These are phyloP conservation scores for Oehlia diaphana DNA, from an alignment of 192 early-diverging fungal species.

Conservation along the genomic window DNA sequence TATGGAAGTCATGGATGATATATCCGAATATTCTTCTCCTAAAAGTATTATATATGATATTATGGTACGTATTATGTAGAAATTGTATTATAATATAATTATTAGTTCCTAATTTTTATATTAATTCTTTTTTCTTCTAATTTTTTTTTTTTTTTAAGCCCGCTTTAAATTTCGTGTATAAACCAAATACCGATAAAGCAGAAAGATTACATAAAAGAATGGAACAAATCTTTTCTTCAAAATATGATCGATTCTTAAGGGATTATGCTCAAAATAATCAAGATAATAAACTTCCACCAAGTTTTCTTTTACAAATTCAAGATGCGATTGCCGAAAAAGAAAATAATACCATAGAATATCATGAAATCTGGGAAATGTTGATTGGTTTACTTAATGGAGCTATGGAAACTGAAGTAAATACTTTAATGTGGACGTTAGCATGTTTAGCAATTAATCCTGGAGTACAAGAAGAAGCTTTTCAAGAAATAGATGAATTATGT, in stretches of 20 bases:
- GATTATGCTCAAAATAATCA: background rate
- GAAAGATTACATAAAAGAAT: background rate
- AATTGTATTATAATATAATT: too few species aligned
- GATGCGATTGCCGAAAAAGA: background rate
- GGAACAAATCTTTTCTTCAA: background rate
- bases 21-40: background rate
- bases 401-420: slow-evolving; percentile 11
- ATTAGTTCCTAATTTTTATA: too few species aligned
- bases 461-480: slow-evolving; percentile 13
- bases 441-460: slow-evolving; percentile 26
- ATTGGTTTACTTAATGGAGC: background rate
- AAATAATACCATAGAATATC: background rate
- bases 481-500: slow-evolving; percentile 22
- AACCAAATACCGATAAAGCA: background rate
- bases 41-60: background rate
- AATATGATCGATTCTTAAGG: background rate
- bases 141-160: background rate
- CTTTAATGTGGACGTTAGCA: slow-evolving; percentile 30
- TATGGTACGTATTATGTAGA: background rate
- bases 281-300: background rate
- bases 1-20: background rate
- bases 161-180: background rate
- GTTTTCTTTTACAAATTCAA: background rate
- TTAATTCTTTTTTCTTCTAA: too few species aligned
- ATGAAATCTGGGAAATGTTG: background rate